Conservation (phyloP, 139 green algal genomes). For the Tetratostichococcus sp. region DNA sequence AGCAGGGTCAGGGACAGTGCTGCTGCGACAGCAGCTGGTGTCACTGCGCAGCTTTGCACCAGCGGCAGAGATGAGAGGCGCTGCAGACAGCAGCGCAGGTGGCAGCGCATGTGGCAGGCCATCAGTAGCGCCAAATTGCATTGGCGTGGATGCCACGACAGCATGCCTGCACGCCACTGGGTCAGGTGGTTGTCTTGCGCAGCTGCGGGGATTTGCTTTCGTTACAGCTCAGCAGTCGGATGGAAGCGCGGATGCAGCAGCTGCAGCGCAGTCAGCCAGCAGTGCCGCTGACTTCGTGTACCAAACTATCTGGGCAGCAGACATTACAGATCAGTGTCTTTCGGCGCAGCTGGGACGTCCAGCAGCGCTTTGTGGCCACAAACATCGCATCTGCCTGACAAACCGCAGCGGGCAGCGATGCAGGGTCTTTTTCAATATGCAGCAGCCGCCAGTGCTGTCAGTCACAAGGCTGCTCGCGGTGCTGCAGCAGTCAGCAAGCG, state of each 20-base stretch:
- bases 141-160: no score
- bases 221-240: no score
- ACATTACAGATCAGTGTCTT: no score
- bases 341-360: no score
- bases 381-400: not conserved
- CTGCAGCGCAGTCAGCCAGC: not conserved
- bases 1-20: no score
- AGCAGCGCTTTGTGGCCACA: not conserved
- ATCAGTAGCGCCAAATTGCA: no score
- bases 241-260: no score
- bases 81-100: not conserved
- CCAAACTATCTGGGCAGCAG: not conserved
- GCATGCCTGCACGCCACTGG: no score
- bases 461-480: not conserved
- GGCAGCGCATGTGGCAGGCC: not conserved
- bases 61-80: no score
- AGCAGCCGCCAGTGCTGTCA: not conserved
- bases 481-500: not conserved
- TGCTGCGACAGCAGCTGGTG: not conserved
- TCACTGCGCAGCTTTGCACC: not conserved
- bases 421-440: not conserved
- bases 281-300: not conserved
- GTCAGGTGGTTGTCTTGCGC: no score
- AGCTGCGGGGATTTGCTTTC: no score
- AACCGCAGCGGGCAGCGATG: not conserved